phyloP scores from a whole-genome alignment of 345 rosid genomes.

The Lumnitzera littorea region DNA sequence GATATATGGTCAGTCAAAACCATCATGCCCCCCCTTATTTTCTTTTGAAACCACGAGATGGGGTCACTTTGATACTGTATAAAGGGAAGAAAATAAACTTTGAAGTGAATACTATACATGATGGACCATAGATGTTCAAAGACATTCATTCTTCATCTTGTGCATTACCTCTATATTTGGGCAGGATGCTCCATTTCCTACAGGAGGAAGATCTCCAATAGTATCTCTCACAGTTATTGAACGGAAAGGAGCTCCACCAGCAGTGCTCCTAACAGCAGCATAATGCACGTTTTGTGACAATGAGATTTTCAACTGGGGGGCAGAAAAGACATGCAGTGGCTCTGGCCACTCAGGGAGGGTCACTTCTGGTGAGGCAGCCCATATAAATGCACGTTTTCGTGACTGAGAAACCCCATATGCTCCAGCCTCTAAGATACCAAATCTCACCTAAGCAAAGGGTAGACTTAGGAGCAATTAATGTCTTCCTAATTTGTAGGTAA shows the following conservation, averaged over 20 bases:
- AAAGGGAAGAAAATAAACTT: neutral
- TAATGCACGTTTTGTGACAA: slow-evolving; percentile 38
- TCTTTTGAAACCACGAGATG: slow-evolving; percentile 80
- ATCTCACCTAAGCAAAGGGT: slow-evolving; percentile 54
- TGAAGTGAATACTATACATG: neutral
- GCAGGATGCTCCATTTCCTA: slow-evolving; percentile 57
- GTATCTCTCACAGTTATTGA: slow-evolving; percentile 87
- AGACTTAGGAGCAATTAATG: neutral
- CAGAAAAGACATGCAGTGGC: slow-evolving; percentile 87
- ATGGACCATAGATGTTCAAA: neutral
- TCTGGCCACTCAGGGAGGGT: slow-evolving; percentile 96
- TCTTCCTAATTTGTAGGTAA: neutral
- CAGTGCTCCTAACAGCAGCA: slow-evolving; percentile 75
- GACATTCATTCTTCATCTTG: neutral
- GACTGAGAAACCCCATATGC: slow-evolving; percentile 87
- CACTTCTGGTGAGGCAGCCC: slow-evolving; percentile 91
- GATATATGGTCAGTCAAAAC: slow-evolving; percentile 70
- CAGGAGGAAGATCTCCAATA: slow-evolving; percentile 80
- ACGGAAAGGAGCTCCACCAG: slow-evolving; percentile 79
- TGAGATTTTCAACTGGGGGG: slow-evolving; percentile 49
- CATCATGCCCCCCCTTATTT: slow-evolving; percentile 41
- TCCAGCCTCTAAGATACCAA: slow-evolving; percentile 93
- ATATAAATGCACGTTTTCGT: slow-evolving; percentile 79
- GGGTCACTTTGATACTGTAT: slow-evolving; percentile 53
- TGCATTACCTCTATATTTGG: slow-evolving; percentile 36